Evolutionary conservation across 1,139 yeast genomes (phyloP).

Genomic region (Candida sojae): DNA sequence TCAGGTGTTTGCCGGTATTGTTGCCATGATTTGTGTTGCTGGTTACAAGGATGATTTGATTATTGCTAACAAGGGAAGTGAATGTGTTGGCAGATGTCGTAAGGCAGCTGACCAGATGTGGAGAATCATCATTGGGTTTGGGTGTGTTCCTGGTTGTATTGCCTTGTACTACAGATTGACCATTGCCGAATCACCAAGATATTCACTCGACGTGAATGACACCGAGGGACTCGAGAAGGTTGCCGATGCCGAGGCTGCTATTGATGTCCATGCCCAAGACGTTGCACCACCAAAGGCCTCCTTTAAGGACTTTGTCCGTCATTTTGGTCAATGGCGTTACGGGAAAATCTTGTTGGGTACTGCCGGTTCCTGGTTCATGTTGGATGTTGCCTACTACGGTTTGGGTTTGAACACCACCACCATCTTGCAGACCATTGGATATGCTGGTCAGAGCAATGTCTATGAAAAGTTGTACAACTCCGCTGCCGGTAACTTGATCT

Average conservation of each 20-base stretch:
- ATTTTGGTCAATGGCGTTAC: slow-evolving; percentile 88
- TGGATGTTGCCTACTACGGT: slow-evolving; percentile 96
- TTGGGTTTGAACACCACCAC: slow-evolving; percentile 76
- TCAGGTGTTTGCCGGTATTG: slow-evolving; percentile 82
- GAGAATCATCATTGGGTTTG: slow-evolving; percentile 86
- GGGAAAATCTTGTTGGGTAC: slow-evolving; percentile 87
- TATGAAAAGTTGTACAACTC: slow-evolving; percentile 68
- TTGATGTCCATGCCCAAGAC: slow-evolving; percentile 48
- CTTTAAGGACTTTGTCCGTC: slow-evolving; percentile 59
- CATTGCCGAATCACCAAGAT: slow-evolving; percentile 93
- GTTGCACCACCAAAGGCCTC: slow-evolving; percentile 60
- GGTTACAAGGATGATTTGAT: slow-evolving; percentile 66
- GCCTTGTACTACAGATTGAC: slow-evolving; percentile 90
- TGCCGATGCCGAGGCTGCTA: slow-evolving; percentile 54
- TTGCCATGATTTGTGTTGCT: slow-evolving; percentile 69
- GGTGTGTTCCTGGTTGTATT: slow-evolving; percentile 82
- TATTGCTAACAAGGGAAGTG: slow-evolving; percentile 49
- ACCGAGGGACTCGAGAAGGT: slow-evolving; percentile 61
- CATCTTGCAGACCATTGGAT: slow-evolving; percentile 84
- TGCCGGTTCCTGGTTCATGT: slow-evolving; percentile 94
- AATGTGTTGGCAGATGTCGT: slow-evolving; percentile 65
- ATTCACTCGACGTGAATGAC: slow-evolving; percentile 69
- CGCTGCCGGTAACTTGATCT: slow-evolving; percentile 86
- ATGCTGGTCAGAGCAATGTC: slow-evolving; percentile 67
- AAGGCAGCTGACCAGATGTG: slow-evolving; percentile 90